Evolutionary conservation across 1,284 basidiomycete genomes (phyloP).

Genomic region (Cerrena zonata): DNA sequence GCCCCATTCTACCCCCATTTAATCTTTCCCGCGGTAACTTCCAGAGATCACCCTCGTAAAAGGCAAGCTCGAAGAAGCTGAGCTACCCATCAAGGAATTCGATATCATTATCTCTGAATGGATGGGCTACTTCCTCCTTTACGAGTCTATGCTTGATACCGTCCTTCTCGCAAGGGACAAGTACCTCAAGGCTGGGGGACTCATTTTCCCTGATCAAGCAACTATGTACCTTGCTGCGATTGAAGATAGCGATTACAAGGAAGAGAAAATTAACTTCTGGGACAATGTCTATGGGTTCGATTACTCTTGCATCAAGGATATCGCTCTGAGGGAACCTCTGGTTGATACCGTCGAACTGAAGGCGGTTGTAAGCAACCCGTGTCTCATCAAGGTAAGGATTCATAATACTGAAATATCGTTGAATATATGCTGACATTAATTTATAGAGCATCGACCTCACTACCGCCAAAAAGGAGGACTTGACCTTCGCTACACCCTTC

Average conservation of each 20-base stretch:
- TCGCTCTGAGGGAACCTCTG: slow-evolving; percentile 91
- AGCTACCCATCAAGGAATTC: slow-evolving; percentile 81
- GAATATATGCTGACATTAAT: neutral
- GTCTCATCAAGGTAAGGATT: slow-evolving; percentile 67
- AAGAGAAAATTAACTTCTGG: slow-evolving; percentile 99
- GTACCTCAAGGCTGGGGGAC: slow-evolving; percentile 86
- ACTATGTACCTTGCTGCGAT: slow-evolving; percentile 94
- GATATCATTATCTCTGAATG: slow-evolving; percentile 99
- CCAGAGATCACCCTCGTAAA: slow-evolving; percentile 91
- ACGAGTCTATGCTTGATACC: slow-evolving; percentile 99
- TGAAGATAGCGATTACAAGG: slow-evolving; percentile 99
- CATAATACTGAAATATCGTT: neutral
- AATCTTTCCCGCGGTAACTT: neutral
- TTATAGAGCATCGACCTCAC: slow-evolving; percentile 80
- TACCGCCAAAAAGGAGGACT: slow-evolving; percentile 92
- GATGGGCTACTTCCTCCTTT: slow-evolving; percentile 95
- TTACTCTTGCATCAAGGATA: slow-evolving; percentile 99
- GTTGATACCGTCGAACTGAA: slow-evolving; percentile 97
- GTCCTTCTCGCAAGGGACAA: slow-evolving; percentile 95
- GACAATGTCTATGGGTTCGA: slow-evolving; percentile 99
- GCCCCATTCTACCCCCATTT: neutral
- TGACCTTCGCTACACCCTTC: slow-evolving; percentile 82
- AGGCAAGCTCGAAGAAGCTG: slow-evolving; percentile 92
- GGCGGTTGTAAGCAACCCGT: slow-evolving; percentile 87
- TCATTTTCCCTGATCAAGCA: slow-evolving; percentile 95